Percentiles rank a stretch among this genome's conserved stretches.
phyloP scores from a whole-genome alignment of 1,139 yeast genomes.

The Debaryomyces singareniensis region DNA sequence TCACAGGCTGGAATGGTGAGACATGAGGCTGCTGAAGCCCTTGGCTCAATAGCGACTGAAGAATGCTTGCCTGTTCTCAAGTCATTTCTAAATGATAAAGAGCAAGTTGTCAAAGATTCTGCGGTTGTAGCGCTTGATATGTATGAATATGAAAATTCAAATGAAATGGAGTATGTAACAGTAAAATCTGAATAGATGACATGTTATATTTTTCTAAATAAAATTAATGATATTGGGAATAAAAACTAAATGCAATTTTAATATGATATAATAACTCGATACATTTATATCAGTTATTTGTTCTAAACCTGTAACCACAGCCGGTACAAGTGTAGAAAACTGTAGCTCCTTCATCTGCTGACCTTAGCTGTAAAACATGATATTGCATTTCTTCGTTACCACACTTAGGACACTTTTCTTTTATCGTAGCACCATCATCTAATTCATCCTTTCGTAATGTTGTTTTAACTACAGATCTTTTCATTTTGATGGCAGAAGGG shows the following conservation, averaged over 20 bases:
- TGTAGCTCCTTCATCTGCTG: constrained; percentile 98
- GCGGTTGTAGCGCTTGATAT: constrained; percentile 96
- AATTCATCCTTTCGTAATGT: constrained; percentile 68
- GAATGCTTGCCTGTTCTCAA: constrained; percentile 87
- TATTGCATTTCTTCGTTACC: constrained; percentile 97
- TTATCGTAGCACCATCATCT: constrained; percentile 92
- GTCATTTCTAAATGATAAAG: constrained; percentile 72
- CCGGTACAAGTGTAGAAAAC: constrained; percentile 91
- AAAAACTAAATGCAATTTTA: constrained; percentile 6
- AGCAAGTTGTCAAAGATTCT: constrained; percentile 88
- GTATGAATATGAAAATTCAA: constrained; percentile 92
- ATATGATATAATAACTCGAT: constrained; percentile 4
- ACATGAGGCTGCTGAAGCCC: constrained; percentile 99
- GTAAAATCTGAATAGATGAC: constrained; percentile 11
- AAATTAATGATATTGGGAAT: no score
- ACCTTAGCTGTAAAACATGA: constrained; percentile 90
- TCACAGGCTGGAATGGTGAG: constrained; percentile 96
- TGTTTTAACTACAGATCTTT: constrained; percentile 87
- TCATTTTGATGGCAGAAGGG: constrained; percentile 76
- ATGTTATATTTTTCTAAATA: no score
- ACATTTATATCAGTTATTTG: constrained; percentile 86
- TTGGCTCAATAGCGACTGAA: constrained; percentile 96
- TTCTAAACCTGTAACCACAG: constrained; percentile 91
- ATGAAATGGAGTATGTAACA: constrained; percentile 73
- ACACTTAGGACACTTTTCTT: constrained; percentile 96